Evolutionary conservation across 2,329 filamentous ascomycete genomes (phyloP), one percentile per base, ranked within the genome.

Genomic region (Trichoderma atrobrunneum): DNA sequence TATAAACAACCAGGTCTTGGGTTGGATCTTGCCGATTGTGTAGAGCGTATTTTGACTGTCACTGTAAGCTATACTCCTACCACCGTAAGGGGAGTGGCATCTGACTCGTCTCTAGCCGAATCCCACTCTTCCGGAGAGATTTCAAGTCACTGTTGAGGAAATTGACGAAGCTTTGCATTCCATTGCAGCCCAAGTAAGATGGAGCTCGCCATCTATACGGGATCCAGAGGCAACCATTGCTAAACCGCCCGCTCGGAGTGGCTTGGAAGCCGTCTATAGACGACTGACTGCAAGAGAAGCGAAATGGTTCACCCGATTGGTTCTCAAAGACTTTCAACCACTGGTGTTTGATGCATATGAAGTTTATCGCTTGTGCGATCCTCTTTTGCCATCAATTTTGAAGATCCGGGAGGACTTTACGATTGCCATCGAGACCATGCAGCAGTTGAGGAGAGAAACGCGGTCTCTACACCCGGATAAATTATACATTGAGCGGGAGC

Each of bases 221-320:
- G 78, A 80, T 26, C 79, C 80, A 3, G 77, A 77, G 36, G 73
- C 77, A 16, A 75, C 73, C 69, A 18, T 54, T 34, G 39, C 76
- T 36, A 73, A 75, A 26, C 51, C 72, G 65, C 64, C 75, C 54
- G 83, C 76, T 77, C 87, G 77, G 80, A 80, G 82, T 5, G 79
- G 85, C 4, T 79, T 95, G 1, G 84, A 84, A 24, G 78, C 79
- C 0, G 78, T 95, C 1, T 92, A 92, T 76, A 83, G 81, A 34
- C 87, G 88, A 8, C 78, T 94, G 11, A 84, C 85, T 60, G 88
- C 93, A 3, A 84, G 85, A 57, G 93, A 97, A 78, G 92, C 91
- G 5, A 97, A 97, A 81, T 98, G 95, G 95, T 85, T 97, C 12
- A 93, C 93, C 0, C 87, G 95, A 4, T 84, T 98, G 34, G 85